Percentiles rank a stretch among this genome's conserved stretches.
phyloP scores from a whole-genome alignment of 257 asterid species.

The Nicotiana paniculata region DNA sequence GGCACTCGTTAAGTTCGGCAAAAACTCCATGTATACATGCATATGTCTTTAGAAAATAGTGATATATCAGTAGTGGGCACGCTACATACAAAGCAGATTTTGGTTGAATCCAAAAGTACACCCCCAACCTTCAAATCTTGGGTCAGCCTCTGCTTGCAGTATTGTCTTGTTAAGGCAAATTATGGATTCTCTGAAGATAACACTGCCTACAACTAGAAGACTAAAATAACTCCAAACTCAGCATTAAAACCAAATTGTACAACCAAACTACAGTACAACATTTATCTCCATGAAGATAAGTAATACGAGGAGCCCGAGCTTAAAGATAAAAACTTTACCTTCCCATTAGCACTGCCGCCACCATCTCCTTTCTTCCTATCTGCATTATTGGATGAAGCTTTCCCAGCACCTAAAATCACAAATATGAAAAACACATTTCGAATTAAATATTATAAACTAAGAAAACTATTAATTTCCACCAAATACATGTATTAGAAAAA shows the following conservation, averaged over 20 bases:
- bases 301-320: not conserved
- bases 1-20: too few relatives aligned
- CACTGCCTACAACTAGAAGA: not conserved
- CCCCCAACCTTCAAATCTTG: too few relatives aligned
- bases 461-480: not conserved
- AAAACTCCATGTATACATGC: too few relatives aligned
- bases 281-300: not conserved
- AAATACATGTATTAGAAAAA: not conserved
- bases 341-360: slow-evolving; percentile 20
- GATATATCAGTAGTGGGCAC: too few relatives aligned
- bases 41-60: too few relatives aligned
- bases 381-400: slow-evolving; percentile 12
- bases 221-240: not conserved
- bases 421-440: not conserved
- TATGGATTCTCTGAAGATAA: not conserved
- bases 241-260: not conserved
- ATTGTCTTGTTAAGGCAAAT: not conserved
- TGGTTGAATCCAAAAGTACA: too few relatives aligned
- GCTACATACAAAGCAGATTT: too few relatives aligned
- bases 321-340: slow-evolving; percentile 21
- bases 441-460: not conserved
- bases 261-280: not conserved
- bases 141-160: too few relatives aligned
- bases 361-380: slow-evolving; percentile 18
- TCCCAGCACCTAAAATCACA: slow-evolving; percentile 6